Evolutionary conservation across 106 monocot species (phyloP), one percentile per base, ranked within the genome.

Genomic region (Apostasia ramifera): DNA sequence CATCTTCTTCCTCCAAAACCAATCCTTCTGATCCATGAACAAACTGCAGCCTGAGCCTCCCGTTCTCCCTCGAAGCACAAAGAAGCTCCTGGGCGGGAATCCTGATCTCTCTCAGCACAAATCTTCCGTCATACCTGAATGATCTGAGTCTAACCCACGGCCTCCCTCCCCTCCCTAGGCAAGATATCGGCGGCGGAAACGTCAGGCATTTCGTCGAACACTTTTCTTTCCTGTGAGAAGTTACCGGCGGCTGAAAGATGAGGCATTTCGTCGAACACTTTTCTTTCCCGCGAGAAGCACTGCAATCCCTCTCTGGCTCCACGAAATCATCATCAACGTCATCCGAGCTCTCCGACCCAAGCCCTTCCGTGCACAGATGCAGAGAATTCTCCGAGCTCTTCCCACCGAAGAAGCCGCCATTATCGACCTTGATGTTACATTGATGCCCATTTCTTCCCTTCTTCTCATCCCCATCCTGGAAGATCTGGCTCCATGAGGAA

Each of bases 321-420:
- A 71, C 42, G 70, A 73, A 54, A 67, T 86, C 84, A 64, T 91
- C 91, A 64, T 91, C 91, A 10, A 85, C 75, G 46, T 83, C 87
- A 44, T 80, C 88, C 15, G 83, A 84, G 75, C 88, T 86, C 83
- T 93, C 88, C 0, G 81, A 85, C 2, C 92, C 92, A 41, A 92
- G 92, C 53, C 92, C 85, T 56, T 92, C 92, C 38, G 92, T 92
- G 85, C 92, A 92, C 26, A 83, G 67, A 56, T 81, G 78, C 58
- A 82, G 81, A 51, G 80, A 77, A 3, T 56, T n/a, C 9, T 76
- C 71, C 0, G 64, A 48, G n/a, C 57, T 76, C 68, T 70, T 83
- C 4, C 57, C 3, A 42, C 8, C 43, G 14, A 53, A 71, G 64
- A 71, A 69, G 50, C 40, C 55, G 11, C 59, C 77, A 53, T 41